Evolutionary conservation across 2,329 filamentous ascomycete species (phyloP).

Genomic region (Metarhizium humberi): DNA sequence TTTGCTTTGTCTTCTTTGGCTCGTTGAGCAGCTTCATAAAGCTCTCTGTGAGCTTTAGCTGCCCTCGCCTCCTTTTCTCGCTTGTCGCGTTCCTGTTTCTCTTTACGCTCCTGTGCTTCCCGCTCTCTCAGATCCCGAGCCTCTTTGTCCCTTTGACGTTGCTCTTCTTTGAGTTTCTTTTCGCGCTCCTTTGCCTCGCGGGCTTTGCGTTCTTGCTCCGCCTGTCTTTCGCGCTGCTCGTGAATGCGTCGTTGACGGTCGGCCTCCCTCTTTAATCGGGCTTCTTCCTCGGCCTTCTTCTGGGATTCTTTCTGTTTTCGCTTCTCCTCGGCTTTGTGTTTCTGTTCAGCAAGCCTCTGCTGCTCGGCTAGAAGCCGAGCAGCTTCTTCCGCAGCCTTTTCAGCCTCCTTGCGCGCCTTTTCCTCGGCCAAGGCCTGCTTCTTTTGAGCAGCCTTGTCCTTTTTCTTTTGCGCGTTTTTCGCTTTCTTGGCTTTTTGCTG

Average conservation of each 20-base stretch:
- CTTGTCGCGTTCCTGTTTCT: slow-evolving; percentile 54
- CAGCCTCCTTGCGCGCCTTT: slow-evolving; percentile 76
- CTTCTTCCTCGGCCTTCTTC: slow-evolving; percentile 84
- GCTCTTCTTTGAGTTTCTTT: slow-evolving; percentile 77
- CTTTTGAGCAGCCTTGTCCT: slow-evolving; percentile 85
- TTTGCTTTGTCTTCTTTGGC: slow-evolving; percentile 56
- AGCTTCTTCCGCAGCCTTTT: slow-evolving; percentile 80
- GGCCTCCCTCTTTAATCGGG: slow-evolving; percentile 72
- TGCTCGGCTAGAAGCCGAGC: slow-evolving; percentile 66
- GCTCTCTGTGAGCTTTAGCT: slow-evolving; percentile 51
- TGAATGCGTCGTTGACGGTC: slow-evolving; percentile 71
- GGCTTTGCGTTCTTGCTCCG: slow-evolving; percentile 74
- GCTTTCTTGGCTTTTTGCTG: slow-evolving; percentile 87
- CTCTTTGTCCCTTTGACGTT: slow-evolving; percentile 71
- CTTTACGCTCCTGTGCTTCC: slow-evolving; percentile 55
- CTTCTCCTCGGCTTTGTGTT: slow-evolving; percentile 78
- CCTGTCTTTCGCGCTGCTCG: slow-evolving; percentile 79
- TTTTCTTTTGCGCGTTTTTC: slow-evolving; percentile 88
- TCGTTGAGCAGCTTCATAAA: slow-evolving; percentile 42
- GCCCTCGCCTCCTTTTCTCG: slow-evolving; percentile 49
- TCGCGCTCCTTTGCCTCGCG: slow-evolving; percentile 57
- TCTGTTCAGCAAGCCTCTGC: slow-evolving; percentile 71
- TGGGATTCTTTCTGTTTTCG: slow-evolving; percentile 85
- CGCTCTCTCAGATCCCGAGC: slow-evolving; percentile 60
- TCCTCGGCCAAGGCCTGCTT: slow-evolving; percentile 87